phyloP scores from a whole-genome alignment of 768 basidiomycete species.

The Amanita subjunquillea region DNA sequence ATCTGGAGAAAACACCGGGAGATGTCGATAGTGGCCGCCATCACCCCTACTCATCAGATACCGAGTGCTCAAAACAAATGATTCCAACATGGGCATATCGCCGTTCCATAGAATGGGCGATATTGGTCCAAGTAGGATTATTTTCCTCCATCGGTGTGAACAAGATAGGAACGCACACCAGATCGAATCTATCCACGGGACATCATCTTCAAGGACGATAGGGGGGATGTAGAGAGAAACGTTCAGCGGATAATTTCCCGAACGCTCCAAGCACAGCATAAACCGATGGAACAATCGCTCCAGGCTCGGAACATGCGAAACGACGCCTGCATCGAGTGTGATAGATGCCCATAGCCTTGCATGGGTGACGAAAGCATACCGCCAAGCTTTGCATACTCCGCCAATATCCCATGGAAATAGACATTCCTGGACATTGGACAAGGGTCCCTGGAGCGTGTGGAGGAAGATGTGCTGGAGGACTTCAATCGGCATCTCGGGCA shows the following conservation, averaged over 20 bases:
- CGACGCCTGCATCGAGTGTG: background rate
- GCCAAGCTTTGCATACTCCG: background rate
- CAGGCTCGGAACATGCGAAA: background rate
- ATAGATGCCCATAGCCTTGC: background rate
- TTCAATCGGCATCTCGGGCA: background rate
- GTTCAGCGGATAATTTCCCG: background rate
- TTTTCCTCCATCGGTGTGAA: background rate
- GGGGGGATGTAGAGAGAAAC: background rate
- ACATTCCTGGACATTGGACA: background rate
- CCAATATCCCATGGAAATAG: background rate
- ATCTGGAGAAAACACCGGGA: background rate
- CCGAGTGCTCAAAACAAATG: background rate
- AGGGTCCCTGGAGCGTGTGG: background rate
- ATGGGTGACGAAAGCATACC: background rate
- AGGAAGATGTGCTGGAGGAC: background rate
- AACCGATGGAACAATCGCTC: background rate
- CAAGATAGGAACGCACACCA: background rate
- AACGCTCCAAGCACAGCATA: background rate
- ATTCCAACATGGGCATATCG: background rate
- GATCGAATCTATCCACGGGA: background rate
- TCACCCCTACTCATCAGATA: background rate
- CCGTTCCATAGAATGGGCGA: background rate
- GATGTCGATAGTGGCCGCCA: too few species aligned
- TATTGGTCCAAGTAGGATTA: background rate
- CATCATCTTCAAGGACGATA: background rate